Percentiles rank a stretch among this genome's conserved stretches.
These are phyloP conservation scores for Salix suchowensis DNA, from an alignment of 345 rosid genomes.

Conservation along the genomic window DNA sequence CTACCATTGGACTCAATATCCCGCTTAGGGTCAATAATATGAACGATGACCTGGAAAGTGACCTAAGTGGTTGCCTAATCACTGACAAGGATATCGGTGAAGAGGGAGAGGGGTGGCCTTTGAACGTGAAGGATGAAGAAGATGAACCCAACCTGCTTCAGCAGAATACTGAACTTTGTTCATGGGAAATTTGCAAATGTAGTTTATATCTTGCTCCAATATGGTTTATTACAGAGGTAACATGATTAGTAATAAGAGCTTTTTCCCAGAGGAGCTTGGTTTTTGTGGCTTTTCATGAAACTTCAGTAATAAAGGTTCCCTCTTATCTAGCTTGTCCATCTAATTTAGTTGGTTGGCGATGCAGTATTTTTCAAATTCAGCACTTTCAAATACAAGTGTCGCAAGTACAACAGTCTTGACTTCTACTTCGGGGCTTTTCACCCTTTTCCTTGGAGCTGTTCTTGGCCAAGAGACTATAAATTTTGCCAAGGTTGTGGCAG, in stretches of 20 bases:
- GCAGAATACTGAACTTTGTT: conserved; percentile 14
- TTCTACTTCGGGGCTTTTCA: conserved; percentile 63
- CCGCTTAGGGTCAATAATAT: conserved; percentile 38
- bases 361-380: conserved; percentile 56
- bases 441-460: conserved; percentile 58
- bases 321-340: background rate
- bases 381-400: conserved; percentile 65
- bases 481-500: conserved; percentile 51
- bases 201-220: conserved; percentile 58
- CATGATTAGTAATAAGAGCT: background rate
- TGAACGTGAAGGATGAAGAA: conserved; percentile 28
- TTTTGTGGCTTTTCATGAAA: background rate
- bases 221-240: conserved; percentile 66
- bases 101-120: conserved; percentile 46
- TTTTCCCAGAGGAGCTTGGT: background rate
- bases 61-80: conserved; percentile 18
- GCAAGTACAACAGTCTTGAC: conserved; percentile 64
- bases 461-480: conserved; percentile 54
- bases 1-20: conserved; percentile 32
- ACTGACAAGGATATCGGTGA: conserved; percentile 34
- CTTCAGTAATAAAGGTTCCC: background rate
- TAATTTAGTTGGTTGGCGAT: conserved; percentile 9
- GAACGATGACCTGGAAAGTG: conserved; percentile 16
- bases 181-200: conserved; percentile 42
- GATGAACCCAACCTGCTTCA: conserved; percentile 20